These are phyloP conservation scores for Cicer arietinum DNA, from an alignment of 306 rosid species.

Conservation along the genomic window DNA sequence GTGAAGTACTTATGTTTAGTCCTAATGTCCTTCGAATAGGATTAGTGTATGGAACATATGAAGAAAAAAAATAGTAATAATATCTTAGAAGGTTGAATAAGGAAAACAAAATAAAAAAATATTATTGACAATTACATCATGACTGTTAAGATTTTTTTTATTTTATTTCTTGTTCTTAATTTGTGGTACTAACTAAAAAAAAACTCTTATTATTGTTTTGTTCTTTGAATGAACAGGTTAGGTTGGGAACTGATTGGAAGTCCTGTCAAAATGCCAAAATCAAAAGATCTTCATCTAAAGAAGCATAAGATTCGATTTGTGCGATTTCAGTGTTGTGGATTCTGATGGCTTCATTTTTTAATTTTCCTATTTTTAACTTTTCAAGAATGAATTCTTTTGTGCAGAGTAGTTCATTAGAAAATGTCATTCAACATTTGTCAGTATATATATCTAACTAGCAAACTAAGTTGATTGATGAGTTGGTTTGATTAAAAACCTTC, in stretches of 20 bases:
- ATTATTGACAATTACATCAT: too few relatives aligned
- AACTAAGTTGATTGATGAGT: neutral
- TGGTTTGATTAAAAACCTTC: neutral
- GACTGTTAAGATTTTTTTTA: too few relatives aligned
- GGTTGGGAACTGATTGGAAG: conserved; percentile 68
- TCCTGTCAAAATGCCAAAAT: conserved; percentile 67
- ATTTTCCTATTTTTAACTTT: neutral
- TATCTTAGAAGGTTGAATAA: too few relatives aligned
- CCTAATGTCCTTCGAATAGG: too few relatives aligned
- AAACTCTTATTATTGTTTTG: neutral
- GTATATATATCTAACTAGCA: neutral
- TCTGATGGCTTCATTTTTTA: conserved; percentile 41
- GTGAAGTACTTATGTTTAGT: too few relatives aligned
- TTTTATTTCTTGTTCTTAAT: too few relatives aligned
- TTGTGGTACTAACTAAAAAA: too few relatives aligned
- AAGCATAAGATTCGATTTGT: conserved; percentile 55
- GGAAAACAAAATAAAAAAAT: too few relatives aligned
- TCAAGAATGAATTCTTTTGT: neutral
- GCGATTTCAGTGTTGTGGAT: conserved; percentile 64
- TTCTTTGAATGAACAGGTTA: conserved; percentile 53
- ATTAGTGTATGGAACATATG: too few relatives aligned
- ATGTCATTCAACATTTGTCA: neutral
- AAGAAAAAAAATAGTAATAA: too few relatives aligned
- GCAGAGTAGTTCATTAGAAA: conserved; percentile 13
- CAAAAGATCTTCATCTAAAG: conserved; percentile 49